Conservation (phyloP, 495 filamentous ascomycete genomes). For the Aspergillus olivimuriae region DNA sequence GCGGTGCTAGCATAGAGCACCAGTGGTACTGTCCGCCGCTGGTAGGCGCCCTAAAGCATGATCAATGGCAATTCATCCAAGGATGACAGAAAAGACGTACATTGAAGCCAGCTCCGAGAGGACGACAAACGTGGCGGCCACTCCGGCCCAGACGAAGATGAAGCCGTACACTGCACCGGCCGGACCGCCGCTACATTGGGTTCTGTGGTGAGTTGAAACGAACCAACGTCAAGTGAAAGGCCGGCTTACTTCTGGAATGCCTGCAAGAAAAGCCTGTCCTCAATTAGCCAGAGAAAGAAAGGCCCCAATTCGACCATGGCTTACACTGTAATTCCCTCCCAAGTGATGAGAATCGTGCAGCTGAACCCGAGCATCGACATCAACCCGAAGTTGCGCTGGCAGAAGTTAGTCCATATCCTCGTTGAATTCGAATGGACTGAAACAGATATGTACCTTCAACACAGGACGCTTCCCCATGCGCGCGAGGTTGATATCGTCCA, state of each 20-base stretch:
- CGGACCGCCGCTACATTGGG: slow-evolving; percentile 44
- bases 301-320: too few relatives aligned
- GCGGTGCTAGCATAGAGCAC: slow-evolving; percentile 45
- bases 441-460: slow-evolving; percentile 15
- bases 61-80: not conserved
- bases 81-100: slow-evolving; percentile 10
- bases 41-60: slow-evolving; percentile 39
- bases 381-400: slow-evolving; percentile 42
- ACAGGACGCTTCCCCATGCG: slow-evolving; percentile 47
- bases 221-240: not conserved
- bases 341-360: slow-evolving; percentile 45
- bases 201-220: not conserved
- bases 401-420: not conserved
- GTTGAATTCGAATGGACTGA: not conserved
- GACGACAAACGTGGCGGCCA: slow-evolving; percentile 20
- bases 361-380: slow-evolving; percentile 46
- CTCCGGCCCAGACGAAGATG: slow-evolving; percentile 41
- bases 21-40: slow-evolving; percentile 50
- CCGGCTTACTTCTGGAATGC: slow-evolving; percentile 28
- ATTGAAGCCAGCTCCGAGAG: slow-evolving; percentile 40
- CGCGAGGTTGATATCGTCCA: slow-evolving; percentile 36
- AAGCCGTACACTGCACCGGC: slow-evolving; percentile 48
- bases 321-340: slow-evolving; percentile 40
- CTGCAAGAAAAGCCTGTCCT: slow-evolving; percentile 28
- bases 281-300: too few relatives aligned